Evolutionary conservation across 805 yeast genomes (phyloP), one percentile per base, ranked within the genome.

Genomic region (Metschnikowia drakensbergensis): DNA sequence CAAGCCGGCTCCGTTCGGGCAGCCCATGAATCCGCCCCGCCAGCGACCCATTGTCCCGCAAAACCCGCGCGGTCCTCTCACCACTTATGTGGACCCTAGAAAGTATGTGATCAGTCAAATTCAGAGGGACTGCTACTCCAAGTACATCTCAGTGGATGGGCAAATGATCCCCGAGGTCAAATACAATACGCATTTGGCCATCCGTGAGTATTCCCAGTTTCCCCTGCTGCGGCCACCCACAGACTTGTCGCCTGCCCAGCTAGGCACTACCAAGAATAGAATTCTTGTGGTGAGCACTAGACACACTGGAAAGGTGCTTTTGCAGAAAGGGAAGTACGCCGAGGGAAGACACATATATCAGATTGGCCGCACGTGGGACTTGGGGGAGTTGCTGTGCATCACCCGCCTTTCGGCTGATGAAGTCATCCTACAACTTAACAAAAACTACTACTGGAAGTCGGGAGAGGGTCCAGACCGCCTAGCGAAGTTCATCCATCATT

Each of bases 351-450:
- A 86, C 0, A 65, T 83, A 1, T 81, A 86, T 58, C 97, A 91
- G 66, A 88, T 91, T 45, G 98, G 98, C 30, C 79, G 97, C 59
- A 86, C 96, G 3, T 91, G 98, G 98, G 83, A 81, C 53, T 69
- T 92, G 58, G 86, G 80, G 51, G 95, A 88, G 57, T 69, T 92
- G 54, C 64, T 73, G 3, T 64, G 66, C 37, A 64, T 91, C 2
- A 81, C 82, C 30, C 73, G 79, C 47, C 76, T 68, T 27, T 76
- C 76, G 9, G 76, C 73, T 2, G 76, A 79, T 43, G 89, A 91
- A 1, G 72, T 87, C 48, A 52, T 76, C 0, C 70, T 86, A 46
- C 71, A 71, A 13, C 74, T 92, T 61, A 86, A 86, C 36, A 91
- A 90, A 61, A 81, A 76, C 40, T 92, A 91, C 64, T 91, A 83